Conservation (phyloP, 345 rosid species). For the Combretum micranthum region DNA sequence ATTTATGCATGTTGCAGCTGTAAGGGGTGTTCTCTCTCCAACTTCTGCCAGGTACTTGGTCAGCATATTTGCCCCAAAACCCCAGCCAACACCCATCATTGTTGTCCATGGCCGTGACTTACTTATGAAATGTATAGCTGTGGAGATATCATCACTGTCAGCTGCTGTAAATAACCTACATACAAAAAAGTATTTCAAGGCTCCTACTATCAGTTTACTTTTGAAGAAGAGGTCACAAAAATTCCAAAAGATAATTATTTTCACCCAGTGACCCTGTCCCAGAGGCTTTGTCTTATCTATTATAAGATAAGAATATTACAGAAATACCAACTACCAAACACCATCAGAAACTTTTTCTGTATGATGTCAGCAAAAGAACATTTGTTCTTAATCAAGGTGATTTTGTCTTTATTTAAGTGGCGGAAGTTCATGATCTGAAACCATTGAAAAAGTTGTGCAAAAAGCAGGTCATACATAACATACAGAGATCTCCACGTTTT, state of each 20-base stretch:
- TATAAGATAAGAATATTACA: too few species aligned
- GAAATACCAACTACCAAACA: too few species aligned
- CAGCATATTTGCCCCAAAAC: conserved; percentile 88
- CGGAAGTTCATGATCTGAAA: too few species aligned
- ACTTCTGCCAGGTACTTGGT: conserved; percentile 86
- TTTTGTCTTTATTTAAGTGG: too few species aligned
- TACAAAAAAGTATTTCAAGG: conserved; percentile 22
- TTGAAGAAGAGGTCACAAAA: conserved; percentile 1
- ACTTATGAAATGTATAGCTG: conserved; percentile 61
- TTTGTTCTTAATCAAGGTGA: too few species aligned
- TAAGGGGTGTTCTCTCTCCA: conserved; percentile 77
- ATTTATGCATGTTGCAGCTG: conserved; percentile 82
- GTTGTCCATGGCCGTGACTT: conserved; percentile 93
- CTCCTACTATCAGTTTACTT: conserved; percentile 24
- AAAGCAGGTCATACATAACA: too few species aligned
- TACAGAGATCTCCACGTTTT: too few species aligned
- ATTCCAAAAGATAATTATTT: background rate
- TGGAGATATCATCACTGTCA: conserved; percentile 89
- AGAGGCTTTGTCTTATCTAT: too few species aligned
- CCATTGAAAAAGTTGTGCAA: too few species aligned
- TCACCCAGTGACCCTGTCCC: too few species aligned
- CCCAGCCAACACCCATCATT: conserved; percentile 77
- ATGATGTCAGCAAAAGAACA: too few species aligned
- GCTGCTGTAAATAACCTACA: conserved; percentile 98
- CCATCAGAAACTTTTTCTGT: too few species aligned